These are phyloP conservation scores for Astrothelium macrocarpum DNA, from an alignment of 495 filamentous ascomycete genomes.

Conservation along the genomic window DNA sequence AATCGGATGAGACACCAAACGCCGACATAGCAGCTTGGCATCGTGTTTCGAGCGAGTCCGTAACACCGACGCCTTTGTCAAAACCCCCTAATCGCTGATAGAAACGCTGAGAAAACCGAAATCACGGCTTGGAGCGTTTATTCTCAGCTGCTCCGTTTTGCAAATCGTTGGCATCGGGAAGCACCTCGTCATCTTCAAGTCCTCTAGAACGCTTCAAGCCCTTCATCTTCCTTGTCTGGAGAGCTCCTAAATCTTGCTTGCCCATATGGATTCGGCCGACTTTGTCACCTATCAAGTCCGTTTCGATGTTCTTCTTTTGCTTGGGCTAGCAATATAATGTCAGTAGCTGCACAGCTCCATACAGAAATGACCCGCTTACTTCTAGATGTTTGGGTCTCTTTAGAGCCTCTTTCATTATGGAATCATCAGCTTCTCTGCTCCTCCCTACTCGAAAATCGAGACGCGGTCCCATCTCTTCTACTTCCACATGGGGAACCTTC, in stretches of 20 bases:
- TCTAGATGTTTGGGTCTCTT: conserved; percentile 66
- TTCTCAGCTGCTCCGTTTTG: not conserved
- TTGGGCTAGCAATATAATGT: conserved; percentile 31
- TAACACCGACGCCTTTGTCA: too few relatives aligned
- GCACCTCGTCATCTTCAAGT: conserved; percentile 38
- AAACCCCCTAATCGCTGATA: too few relatives aligned
- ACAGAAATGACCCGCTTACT: conserved; percentile 32
- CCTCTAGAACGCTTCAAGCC: conserved; percentile 74
- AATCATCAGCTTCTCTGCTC: conserved; percentile 62
- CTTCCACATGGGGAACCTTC: conserved; percentile 77
- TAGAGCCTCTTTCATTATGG: conserved; percentile 79
- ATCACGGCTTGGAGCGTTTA: not conserved
- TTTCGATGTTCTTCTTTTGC: conserved; percentile 91
- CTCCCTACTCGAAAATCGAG: conserved; percentile 88
- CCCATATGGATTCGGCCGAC: conserved; percentile 85
- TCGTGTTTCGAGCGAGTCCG: not conserved
- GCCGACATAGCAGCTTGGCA: not conserved
- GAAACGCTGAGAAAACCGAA: too few relatives aligned
- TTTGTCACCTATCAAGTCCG: conserved; percentile 90
- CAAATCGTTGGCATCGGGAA: not conserved
- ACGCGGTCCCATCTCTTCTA: conserved; percentile 91
- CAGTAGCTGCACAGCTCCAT: not conserved
- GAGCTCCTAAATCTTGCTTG: conserved; percentile 73
- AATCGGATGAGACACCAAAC: conserved; percentile 29
- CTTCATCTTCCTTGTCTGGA: conserved; percentile 99